These are phyloP conservation scores for Epichloe gansuensis DNA, from an alignment of 2,329 filamentous ascomycete genomes.

Conservation along the genomic window DNA sequence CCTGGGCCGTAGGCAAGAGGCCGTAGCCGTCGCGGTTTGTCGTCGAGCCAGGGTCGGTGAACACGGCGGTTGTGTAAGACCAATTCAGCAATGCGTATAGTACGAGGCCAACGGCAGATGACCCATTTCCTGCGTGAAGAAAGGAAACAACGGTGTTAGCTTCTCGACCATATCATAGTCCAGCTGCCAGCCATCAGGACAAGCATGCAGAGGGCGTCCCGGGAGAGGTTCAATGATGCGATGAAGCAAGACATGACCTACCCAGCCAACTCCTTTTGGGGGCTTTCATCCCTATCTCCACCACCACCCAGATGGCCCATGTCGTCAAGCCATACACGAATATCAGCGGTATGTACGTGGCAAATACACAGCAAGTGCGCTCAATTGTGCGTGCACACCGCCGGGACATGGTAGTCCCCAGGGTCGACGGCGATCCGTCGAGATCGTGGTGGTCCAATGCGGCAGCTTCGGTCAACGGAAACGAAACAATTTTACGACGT, in stretches of 20 bases:
- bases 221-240: not conserved
- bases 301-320: conserved; percentile 85
- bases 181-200: not conserved
- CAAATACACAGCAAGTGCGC: conserved; percentile 67
- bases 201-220: not conserved
- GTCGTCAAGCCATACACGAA: conserved; percentile 87
- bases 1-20: conserved; percentile 55
- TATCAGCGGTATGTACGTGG: conserved; percentile 72
- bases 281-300: conserved; percentile 53
- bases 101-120: conserved; percentile 52
- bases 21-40: conserved; percentile 60
- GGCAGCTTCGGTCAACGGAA: conserved; percentile 1
- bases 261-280: conserved; percentile 45
- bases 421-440: conserved; percentile 7
- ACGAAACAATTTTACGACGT: not conserved
- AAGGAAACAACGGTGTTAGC: not conserved
- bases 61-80: conserved; percentile 87
- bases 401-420: conserved; percentile 33
- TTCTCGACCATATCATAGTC: not conserved
- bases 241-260: conserved; percentile 17
- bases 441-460: conserved; percentile 9
- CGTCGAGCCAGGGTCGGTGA: conserved; percentile 73
- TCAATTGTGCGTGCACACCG: conserved; percentile 61
- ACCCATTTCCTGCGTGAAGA: conserved; percentile 31
- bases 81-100: conserved; percentile 74